Percentiles rank a stretch among this genome's conserved stretches.
Conservation (phyloP, 2,329 filamentous ascomycete genomes). For the Arachnomyces sp. region DNA sequence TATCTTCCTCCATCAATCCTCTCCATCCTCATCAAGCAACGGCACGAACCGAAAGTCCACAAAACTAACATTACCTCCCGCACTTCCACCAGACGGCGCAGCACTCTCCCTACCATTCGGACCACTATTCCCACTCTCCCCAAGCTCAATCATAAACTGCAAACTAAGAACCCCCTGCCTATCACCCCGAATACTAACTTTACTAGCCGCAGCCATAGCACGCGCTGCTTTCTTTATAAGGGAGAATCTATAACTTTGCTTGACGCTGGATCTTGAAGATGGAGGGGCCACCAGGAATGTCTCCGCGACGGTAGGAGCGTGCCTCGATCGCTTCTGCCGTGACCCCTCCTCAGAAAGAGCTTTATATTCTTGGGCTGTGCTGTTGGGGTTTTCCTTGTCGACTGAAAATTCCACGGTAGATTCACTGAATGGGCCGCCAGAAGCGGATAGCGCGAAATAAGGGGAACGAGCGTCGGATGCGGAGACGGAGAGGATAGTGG, state of each 20-base stretch:
- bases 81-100: constrained; percentile 13
- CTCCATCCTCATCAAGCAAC: constrained; percentile 33
- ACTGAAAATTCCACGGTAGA: constrained; percentile 53
- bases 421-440: constrained; percentile 50
- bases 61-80: constrained; percentile 32
- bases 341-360: constrained; percentile 31
- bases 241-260: constrained; percentile 77
- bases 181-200: constrained; percentile 85
- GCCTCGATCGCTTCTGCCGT: constrained; percentile 24
- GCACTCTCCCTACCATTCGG: constrained; percentile 15
- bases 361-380: constrained; percentile 22
- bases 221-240: constrained; percentile 76
- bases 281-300: constrained; percentile 49
- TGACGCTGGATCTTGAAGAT: constrained; percentile 54
- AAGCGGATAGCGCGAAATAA: constrained; percentile 64
- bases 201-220: constrained; percentile 88
- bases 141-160: constrained; percentile 92
- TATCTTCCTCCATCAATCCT: constrained; percentile 15
- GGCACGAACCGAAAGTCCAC: constrained; percentile 42
- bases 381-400: constrained; percentile 27
- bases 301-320: constrained; percentile 39
- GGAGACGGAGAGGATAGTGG: constrained; percentile 60
- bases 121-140: constrained; percentile 42
- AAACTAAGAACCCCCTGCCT: constrained; percentile 82
- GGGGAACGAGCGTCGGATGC: constrained; percentile 54